These are phyloP conservation scores for Polyplosphaeria fusca DNA, from an alignment of 495 filamentous ascomycete genomes.

Conservation along the genomic window DNA sequence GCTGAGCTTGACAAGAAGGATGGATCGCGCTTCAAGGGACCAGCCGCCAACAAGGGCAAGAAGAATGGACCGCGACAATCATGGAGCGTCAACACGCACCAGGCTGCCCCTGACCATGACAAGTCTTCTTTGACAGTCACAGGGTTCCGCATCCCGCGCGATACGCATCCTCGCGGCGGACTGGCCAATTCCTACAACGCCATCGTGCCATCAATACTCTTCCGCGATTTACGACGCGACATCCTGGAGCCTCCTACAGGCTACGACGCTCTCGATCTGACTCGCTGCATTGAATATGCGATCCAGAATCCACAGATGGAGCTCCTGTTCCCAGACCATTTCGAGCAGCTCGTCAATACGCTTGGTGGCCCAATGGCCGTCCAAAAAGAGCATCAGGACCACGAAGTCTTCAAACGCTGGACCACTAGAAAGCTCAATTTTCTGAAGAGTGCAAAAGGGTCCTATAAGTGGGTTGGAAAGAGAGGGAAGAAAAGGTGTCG, in stretches of 20 bases:
- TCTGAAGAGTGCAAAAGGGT: no score
- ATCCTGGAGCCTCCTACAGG: constrained; percentile 10
- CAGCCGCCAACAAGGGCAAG: neutral
- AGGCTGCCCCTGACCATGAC: neutral
- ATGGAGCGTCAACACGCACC: constrained; percentile 6
- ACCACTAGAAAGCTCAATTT: no score
- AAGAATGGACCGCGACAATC: neutral
- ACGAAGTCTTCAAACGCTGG: neutral
- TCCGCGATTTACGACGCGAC: neutral
- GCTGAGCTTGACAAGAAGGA: no score
- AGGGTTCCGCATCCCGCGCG: constrained; percentile 5
- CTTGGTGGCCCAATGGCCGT: constrained; percentile 2
- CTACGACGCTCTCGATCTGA: constrained; percentile 20
- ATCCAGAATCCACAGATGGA: constrained; percentile 1
- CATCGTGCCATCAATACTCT: neutral
- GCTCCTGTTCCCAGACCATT: constrained; percentile 15
- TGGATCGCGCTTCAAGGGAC: no score
- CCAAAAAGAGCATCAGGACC: neutral
- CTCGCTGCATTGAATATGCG: constrained; percentile 3
- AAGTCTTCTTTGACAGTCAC: neutral
- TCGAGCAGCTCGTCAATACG: neutral
- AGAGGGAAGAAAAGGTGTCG: no score
- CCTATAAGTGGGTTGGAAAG: no score
- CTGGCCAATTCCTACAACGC: neutral
- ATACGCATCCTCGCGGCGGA: neutral